Base-by-base conservation (phyloP, 2,329 filamentous ascomycete species). In the Ceratocystis eucalypticola region DNA sequence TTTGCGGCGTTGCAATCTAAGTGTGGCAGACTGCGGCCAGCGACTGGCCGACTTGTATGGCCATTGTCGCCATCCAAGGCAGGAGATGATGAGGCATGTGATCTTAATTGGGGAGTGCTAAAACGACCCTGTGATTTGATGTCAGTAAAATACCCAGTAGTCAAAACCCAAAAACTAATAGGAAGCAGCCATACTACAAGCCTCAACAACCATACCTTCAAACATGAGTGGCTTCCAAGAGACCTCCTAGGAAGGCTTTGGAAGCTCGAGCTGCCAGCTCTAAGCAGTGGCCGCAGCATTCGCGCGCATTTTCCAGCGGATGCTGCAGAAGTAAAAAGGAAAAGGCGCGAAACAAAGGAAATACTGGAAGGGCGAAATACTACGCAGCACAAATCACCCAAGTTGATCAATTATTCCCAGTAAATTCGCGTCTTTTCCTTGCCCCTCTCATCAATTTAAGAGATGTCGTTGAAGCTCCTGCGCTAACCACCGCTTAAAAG, bases 221-320 rank as follows among this genome's bases (percentile, higher is more conserved):
- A 10, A 37, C 6, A 37, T 33, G 17, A 59, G n/a, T 7, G 55
- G 22, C 55, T 37, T 7, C 55, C 55, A n/a, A 20, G 17, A 22
- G 55, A 37, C 55, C 55, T n/a, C 5, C 10, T 15, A 41, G 55
- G 30, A 30, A 59, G 30, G 12, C 55, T 37, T 59, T 41, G 50
- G 44, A 65, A 61, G 53, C 64, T 46, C n/a, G 53, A 65, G 64
- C 64, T 57, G 28, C 64, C 64, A 57, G 53, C 64, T 65, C 55
- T 33, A 59, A 59, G 65, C 61, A 66, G 59, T 66, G 61, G 61
- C 30, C 46, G 59, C 46, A 66, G 46, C 33, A 62, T 66, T 62
- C 22, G 59, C 65, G 65, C 46, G 33, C 48, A 57, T 66, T 61
- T 65, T 65, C 53, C 64, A 65, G 64, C 64, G 8, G 37, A 61